Conservation (phyloP, 176 grass and related monocot species). For the Elymus sibiricus region DNA sequence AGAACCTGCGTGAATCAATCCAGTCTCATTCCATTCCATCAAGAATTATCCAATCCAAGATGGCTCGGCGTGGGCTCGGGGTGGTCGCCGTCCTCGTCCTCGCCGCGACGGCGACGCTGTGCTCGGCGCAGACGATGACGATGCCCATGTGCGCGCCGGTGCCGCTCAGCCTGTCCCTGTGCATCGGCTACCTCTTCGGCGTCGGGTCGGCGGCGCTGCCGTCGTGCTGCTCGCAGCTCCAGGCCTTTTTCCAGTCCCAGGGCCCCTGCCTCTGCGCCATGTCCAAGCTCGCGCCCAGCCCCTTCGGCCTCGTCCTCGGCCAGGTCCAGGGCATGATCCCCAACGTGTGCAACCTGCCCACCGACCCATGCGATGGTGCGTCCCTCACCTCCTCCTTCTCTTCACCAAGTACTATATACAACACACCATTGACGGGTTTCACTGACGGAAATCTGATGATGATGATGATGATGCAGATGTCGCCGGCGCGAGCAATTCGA, state of each 20-base stretch:
- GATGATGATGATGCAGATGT: slow-evolving; percentile 6
- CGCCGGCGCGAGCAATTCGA: neutral
- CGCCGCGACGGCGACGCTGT: neutral
- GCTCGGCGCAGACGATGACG: slow-evolving; percentile 31
- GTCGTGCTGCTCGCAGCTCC: slow-evolving; percentile 62
- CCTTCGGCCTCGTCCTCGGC: slow-evolving; percentile 51
- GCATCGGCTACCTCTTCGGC: slow-evolving; percentile 65
- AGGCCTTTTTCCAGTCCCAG: slow-evolving; percentile 46
- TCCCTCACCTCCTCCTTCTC: neutral
- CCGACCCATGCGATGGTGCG: slow-evolving; percentile 64
- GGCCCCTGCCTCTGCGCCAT: slow-evolving; percentile 66
- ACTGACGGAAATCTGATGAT: neutral
- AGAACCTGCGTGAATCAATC: neutral
- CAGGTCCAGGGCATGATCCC: slow-evolving; percentile 76
- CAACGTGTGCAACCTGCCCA: slow-evolving; percentile 73
- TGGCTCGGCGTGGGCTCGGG: slow-evolving; percentile 12
- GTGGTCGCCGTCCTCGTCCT: neutral
- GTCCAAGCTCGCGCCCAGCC: slow-evolving; percentile 39
- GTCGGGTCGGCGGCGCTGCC: slow-evolving; percentile 43
- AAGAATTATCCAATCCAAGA: neutral
- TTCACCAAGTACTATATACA: neutral
- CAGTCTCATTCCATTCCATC: neutral
- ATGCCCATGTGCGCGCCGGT: slow-evolving; percentile 42
- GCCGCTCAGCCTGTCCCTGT: slow-evolving; percentile 57
- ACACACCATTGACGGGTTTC: neutral